A percentile compares a stretch with the other conserved stretches of the same genome.
phyloP scores from a whole-genome alignment of 495 filamentous ascomycete genomes.

The Xylaria venustula region DNA sequence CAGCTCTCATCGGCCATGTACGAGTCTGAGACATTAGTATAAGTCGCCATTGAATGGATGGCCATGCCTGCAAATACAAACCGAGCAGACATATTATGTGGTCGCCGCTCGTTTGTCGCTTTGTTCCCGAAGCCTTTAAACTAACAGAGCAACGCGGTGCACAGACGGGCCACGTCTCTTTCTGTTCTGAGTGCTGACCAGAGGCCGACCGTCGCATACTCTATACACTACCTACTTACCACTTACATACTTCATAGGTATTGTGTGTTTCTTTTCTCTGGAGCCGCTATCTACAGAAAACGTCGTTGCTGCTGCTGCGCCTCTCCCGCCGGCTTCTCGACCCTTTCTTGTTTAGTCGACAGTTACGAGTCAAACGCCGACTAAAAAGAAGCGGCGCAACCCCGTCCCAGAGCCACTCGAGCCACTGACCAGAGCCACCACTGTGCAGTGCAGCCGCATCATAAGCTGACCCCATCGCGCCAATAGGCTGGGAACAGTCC shows the following conservation, averaged over 20 bases:
- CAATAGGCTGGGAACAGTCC: neutral
- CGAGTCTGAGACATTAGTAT: neutral
- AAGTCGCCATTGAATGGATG: neutral
- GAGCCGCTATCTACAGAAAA: neutral
- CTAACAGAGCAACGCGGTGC: neutral
- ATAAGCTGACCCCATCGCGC: neutral
- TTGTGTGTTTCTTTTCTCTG: neutral
- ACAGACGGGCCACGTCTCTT: conserved; percentile 1
- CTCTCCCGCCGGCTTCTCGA: neutral
- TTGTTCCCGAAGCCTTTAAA: neutral
- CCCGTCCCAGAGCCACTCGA: neutral
- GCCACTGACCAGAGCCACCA: neutral
- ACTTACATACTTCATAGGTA: no score
- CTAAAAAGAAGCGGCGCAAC: no score
- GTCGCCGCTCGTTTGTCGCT: conserved; percentile 6
- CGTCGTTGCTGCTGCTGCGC: neutral
- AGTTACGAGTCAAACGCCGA: neutral
- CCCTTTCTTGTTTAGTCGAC: neutral
- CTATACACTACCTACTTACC: no score
- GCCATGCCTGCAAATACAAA: neutral
- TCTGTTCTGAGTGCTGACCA: neutral
- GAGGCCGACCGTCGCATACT: no score
- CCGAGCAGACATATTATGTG: neutral
- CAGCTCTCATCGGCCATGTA: neutral
- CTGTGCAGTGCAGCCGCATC: neutral